Base-by-base conservation (phyloP, 139 green algal genomes). In the Volvox reticuliferus region DNA sequence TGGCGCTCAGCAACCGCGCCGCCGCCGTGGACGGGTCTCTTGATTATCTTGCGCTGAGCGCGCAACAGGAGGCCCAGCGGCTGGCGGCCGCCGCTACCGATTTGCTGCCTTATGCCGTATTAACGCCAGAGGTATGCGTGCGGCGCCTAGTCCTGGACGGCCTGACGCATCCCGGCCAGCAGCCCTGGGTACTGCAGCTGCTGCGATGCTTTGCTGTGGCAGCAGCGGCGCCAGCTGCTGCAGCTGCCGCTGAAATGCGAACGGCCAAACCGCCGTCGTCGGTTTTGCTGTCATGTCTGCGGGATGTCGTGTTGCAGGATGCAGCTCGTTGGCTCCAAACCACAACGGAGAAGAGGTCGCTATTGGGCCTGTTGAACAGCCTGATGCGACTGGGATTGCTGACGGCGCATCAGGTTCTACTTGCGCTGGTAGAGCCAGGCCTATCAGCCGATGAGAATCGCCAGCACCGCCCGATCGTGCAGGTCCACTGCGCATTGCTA, bases 161-260 rank as follows among this genome's bases (percentile, higher is more conserved):
- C 24, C 73, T 90, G 20, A 61, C 62, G 21, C 86, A 90, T 55
- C 21, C 86, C 1, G 86, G 86, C 24, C 86, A 90, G 50, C 86
- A 77, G 73, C 73, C 50, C 6, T 90, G 86, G 86, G 86, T 90
- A 55, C 86, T 90, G 86, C 86, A 90, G 69, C 86, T 90, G 71
- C 71, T 90, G 86, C n/a, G 86, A 19, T 63, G 86, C 71, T 76
- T 90, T 9, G 20, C 50, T 1, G 50, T 62, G 21, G 55, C 73
- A 0, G 86, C 86, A 1, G 13, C 69, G 30, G 85, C 69, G 24
- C 0, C 69, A 24, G 69, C 36, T 16, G 68, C 68, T 37, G 32
- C n/a, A 36, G 22, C 26, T 26, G 14, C 65, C 16, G 82, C 61
- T 19, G 82, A 12, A 20, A 67, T 1, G 32, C 13, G 0, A 28